phyloP scores from a whole-genome alignment of 2,329 filamentous ascomycete genomes.

The Botrytis porri region DNA sequence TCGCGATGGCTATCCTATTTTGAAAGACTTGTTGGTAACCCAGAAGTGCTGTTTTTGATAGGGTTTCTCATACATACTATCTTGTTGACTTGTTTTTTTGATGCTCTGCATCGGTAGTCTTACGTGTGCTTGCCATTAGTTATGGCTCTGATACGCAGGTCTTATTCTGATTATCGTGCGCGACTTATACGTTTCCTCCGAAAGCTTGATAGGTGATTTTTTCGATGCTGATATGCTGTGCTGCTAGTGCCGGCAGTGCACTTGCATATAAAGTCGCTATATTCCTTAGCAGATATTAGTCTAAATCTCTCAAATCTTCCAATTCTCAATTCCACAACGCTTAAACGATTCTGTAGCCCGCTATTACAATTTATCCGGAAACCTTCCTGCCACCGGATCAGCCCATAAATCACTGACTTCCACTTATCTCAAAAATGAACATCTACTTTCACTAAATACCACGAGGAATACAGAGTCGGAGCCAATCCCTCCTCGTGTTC shows the following conservation, averaged over 20 bases:
- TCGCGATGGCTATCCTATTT: not conserved
- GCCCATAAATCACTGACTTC: not conserved
- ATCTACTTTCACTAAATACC: not conserved
- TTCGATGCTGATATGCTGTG: not conserved
- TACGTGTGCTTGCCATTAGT: not conserved
- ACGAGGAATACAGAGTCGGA: not conserved
- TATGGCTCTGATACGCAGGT: not conserved
- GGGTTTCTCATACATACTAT: not conserved
- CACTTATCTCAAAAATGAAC: not conserved
- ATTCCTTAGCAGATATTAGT: not conserved
- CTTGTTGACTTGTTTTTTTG: not conserved
- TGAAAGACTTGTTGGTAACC: not conserved
- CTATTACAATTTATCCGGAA: fast-evolving
- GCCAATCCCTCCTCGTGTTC: fast-evolving
- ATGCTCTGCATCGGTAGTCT: not conserved
- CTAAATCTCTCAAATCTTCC: fast-evolving
- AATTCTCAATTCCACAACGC: not conserved
- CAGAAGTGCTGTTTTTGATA: fast-evolving
- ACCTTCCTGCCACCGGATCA: fast-evolving
- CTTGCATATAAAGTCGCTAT: fast-evolving
- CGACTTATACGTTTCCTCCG: fast-evolving
- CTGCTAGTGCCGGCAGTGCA: not conserved
- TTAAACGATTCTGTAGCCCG: not conserved
- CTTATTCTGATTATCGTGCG: no score
- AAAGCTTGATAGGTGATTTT: not conserved